Conservation (phyloP, 768 basidiomycete genomes). For the Mycena floridula region DNA sequence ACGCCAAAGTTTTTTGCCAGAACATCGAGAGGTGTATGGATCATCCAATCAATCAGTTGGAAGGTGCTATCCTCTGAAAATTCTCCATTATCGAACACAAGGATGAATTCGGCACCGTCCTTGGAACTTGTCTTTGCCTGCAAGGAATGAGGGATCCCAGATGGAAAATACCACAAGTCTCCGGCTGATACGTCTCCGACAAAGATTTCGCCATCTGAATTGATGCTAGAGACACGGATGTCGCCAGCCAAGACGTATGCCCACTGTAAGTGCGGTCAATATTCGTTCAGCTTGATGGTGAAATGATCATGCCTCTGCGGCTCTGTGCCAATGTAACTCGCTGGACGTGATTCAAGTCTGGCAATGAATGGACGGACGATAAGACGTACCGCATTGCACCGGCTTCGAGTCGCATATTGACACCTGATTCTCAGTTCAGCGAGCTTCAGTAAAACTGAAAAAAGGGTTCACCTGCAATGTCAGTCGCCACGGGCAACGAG, state of each 20-base stretch:
- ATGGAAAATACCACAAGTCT: constrained; percentile 54
- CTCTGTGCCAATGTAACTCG: constrained; percentile 51
- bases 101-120: constrained; percentile 45
- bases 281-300: neutral
- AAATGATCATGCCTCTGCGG: constrained; percentile 29
- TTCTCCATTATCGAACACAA: constrained; percentile 45
- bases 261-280: constrained; percentile 29
- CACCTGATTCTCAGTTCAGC: constrained; percentile 33
- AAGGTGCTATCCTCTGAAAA: constrained; percentile 52
- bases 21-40: constrained; percentile 48
- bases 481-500: constrained; percentile 43
- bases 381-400: constrained; percentile 40
- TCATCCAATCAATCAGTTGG: constrained; percentile 49
- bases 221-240: constrained; percentile 41
- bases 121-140: constrained; percentile 41
- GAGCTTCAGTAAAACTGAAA: neutral
- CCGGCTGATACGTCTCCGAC: constrained; percentile 30
- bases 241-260: constrained; percentile 46
- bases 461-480: constrained; percentile 14
- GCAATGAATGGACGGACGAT: no score
- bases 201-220: constrained; percentile 27
- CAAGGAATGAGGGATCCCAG: constrained; percentile 49
- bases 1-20: constrained; percentile 42
- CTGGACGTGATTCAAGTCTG: no score
- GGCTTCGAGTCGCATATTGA: constrained; percentile 46